A percentile compares a stretch with the other conserved stretches of the same genome.
phyloP scores from a whole-genome alignment of 257 asterid genomes.

The Salvia miltiorrhiza region DNA sequence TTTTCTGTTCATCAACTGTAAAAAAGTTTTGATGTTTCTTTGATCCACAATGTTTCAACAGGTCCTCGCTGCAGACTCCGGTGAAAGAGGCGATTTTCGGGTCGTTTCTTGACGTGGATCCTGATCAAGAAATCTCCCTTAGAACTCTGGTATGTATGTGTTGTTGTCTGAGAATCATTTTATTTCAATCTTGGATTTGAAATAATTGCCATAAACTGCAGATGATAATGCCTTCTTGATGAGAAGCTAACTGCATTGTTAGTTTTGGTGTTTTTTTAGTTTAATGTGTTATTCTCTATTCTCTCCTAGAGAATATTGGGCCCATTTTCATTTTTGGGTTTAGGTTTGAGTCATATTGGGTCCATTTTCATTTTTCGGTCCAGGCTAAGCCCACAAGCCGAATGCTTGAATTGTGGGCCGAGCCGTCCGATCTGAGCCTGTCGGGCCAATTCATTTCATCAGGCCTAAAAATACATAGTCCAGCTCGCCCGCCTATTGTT shows the following conservation, averaged over 20 bases:
- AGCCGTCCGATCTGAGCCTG: too few species aligned
- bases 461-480: too few species aligned
- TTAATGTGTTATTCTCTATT: background rate
- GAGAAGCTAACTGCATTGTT: too few species aligned
- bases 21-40: background rate
- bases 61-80: constrained; percentile 38
- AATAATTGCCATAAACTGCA: too few species aligned
- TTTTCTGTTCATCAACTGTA: background rate
- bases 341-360: background rate
- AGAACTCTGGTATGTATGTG: constrained; percentile 51
- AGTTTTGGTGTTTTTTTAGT: background rate
- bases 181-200: background rate
- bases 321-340: background rate
- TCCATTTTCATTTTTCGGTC: background rate
- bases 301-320: background rate
- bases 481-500: too few species aligned
- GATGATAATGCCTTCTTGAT: too few species aligned
- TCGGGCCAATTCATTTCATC: too few species aligned
- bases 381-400: background rate
- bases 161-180: background rate
- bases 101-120: constrained; percentile 46
- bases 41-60: constrained; percentile 5
- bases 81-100: constrained; percentile 39
- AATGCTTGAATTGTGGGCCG: too few species aligned
- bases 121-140: constrained; percentile 34